phyloP scores from a whole-genome alignment of 1,284 basidiomycete genomes.

The Fomes fomentarius region DNA sequence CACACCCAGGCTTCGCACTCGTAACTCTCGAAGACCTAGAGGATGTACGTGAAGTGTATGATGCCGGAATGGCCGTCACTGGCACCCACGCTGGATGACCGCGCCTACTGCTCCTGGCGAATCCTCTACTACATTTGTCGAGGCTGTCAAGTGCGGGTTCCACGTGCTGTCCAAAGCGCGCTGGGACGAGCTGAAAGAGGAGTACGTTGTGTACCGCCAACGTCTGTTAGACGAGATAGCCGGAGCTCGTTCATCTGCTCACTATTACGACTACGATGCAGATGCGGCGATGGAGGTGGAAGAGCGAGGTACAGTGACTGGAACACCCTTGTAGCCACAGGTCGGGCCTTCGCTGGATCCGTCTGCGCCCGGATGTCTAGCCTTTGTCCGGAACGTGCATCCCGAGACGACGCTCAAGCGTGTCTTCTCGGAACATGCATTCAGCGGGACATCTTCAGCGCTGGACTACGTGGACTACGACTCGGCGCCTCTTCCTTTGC shows the following conservation, averaged over 20 bases:
- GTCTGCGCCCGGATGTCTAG: constrained; percentile 55
- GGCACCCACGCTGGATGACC: constrained; percentile 40
- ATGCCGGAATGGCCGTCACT: constrained; percentile 62
- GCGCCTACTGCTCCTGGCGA: not conserved
- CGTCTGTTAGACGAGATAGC: constrained; percentile 51
- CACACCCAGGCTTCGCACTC: constrained; percentile 40
- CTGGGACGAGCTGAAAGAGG: constrained; percentile 65
- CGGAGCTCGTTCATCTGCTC: not conserved
- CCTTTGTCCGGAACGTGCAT: constrained; percentile 71
- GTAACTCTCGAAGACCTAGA: no score
- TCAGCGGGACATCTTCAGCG: constrained; percentile 26
- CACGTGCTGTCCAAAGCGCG: constrained; percentile 54
- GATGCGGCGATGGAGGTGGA: no score
- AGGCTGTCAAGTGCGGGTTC: constrained; percentile 61
- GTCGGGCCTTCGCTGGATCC: constrained; percentile 15
- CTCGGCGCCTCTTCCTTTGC: constrained; percentile 45
- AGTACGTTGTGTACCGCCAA: constrained; percentile 62
- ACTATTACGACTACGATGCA: no score
- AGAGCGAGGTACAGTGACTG: no score
- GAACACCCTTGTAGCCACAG: not conserved
- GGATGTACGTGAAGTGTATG: constrained; percentile 47
- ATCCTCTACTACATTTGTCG: constrained; percentile 28
- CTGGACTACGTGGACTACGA: constrained; percentile 83
- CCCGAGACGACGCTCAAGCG: constrained; percentile 70
- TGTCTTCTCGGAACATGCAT: constrained; percentile 51